Base-by-base conservation (phyloP, 306 rosid genomes). In the Glycine tomentella region DNA sequence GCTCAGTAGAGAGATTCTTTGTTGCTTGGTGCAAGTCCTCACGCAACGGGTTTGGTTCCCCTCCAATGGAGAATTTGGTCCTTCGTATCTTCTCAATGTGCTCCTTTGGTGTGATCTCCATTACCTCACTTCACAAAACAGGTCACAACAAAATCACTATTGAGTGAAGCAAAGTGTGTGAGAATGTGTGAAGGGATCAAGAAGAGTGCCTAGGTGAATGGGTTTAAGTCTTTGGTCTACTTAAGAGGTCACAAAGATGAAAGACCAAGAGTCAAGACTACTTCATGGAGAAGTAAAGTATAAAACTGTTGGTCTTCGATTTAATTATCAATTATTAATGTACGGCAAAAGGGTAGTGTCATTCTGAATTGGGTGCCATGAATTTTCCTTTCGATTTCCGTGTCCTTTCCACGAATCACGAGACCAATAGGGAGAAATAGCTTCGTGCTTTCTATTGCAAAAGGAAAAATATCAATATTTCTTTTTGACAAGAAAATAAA, bases 31-130 rank as follows among this genome's bases (percentile, higher is more conserved):
- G 96, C 36, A 90, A 85, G 42, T 90, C 93, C 61, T 77, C 86
- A 7, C 82, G 62, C 12, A 90, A 65, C 0, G 91, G 90, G 57
- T 87, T 88, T 2, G 36, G 59, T 1, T 53, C 59, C 0, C 84
- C 91, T 15, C 97, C 97, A 11, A 93, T 93, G 1, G 85, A 91
- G 80, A 90, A 93, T 72, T 87, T 93, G 9, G 4, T 36, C 83
- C 84, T 81, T 65, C 97, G 76, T 10, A 93, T 88, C 49, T 74
- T 80, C 65, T 87, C 88, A 5, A 93, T 80, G 87, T 91, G 97
- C 13, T 88, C 85, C 81, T 48, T 88, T 0, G 88, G 75, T 1
- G 58, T 61, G 0, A 61, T 83, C 69, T 55, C 67, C 67, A 74
- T 55, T 3, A 66, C 3, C 33, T 34, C 3, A 33, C 69, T 61